A percentile compares a stretch with the other conserved stretches of the same genome.
Conservation (phyloP, 75 land plant species). For the Pinus albicaulis region DNA sequence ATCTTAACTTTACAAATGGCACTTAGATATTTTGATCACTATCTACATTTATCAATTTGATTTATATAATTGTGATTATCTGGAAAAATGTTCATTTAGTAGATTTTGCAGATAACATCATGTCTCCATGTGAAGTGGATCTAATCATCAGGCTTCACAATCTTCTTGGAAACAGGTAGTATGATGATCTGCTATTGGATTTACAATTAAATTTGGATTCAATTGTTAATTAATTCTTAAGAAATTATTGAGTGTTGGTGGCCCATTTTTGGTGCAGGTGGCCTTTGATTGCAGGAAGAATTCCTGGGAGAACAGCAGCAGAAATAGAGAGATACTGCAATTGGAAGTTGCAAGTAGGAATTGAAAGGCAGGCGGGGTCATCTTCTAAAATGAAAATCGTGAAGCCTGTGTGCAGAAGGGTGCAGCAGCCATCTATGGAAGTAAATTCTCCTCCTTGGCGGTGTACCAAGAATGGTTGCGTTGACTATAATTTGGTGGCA, state of each 20-base stretch:
- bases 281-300: conserved; percentile 27
- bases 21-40: no score
- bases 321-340: conserved; percentile 20
- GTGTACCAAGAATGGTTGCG: background rate
- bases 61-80: no score
- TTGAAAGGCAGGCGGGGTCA: background rate
- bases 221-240: no score
- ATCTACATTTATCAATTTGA: no score
- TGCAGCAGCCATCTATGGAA: conserved; percentile 6
- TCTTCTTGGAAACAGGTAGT: conserved; percentile 13
- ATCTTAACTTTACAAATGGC: no score
- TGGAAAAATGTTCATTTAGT: no score
- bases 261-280: conserved; percentile 7
- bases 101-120: background rate
- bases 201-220: no score
- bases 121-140: conserved; percentile 11
- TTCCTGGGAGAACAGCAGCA: conserved; percentile 29
- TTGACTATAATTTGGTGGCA: conserved; percentile 4
- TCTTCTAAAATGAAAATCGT: background rate
- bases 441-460: background rate
- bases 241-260: background rate
- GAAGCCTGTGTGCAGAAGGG: conserved; percentile 8
- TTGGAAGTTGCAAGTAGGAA: conserved; percentile 2
- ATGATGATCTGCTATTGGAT: no score
- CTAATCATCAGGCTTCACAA: conserved; percentile 8